phyloP scores from a whole-genome alignment of 108 stramenopile species.

The Fragilaria crotonensis region DNA sequence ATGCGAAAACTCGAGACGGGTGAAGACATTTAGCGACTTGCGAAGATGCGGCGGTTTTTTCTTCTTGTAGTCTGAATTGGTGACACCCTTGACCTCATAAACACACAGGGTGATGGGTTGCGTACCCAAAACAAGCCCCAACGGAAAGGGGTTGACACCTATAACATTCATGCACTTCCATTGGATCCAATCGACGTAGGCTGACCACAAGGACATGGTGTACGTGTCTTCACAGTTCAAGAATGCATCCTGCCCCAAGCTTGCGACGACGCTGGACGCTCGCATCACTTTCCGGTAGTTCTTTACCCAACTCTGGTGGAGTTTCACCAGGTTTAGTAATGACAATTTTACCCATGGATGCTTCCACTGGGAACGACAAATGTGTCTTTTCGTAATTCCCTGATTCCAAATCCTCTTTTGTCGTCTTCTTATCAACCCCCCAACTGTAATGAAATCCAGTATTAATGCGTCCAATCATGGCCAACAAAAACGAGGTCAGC shows the following conservation, averaged over 20 bases:
- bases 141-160: slow-evolving; percentile 48
- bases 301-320: slow-evolving; percentile 52
- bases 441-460: slow-evolving; percentile 55
- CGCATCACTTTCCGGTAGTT: slow-evolving; percentile 40
- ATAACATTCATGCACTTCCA: slow-evolving; percentile 61
- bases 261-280: slow-evolving; percentile 38
- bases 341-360: slow-evolving; percentile 68
- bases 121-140: slow-evolving; percentile 37
- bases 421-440: slow-evolving; percentile 14
- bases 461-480: slow-evolving; percentile 57
- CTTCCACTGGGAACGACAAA: slow-evolving; percentile 62
- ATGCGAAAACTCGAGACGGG: slow-evolving; percentile 37
- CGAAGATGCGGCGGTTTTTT: slow-evolving; percentile 28
- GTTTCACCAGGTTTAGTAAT: slow-evolving; percentile 50
- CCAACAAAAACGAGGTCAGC: slow-evolving; percentile 34
- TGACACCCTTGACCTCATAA: slow-evolving; percentile 31
- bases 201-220: slow-evolving; percentile 57
- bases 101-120: slow-evolving; percentile 52
- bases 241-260: slow-evolving; percentile 40
- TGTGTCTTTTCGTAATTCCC: slow-evolving; percentile 55
- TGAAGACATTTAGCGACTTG: slow-evolving; percentile 26
- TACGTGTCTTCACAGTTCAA: slow-evolving; percentile 58
- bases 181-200: slow-evolving; percentile 39
- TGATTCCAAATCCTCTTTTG: neutral
- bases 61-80: slow-evolving; percentile 33